These are phyloP conservation scores for Turritis glabra DNA, from an alignment of 345 rosid species.

Conservation along the genomic window DNA sequence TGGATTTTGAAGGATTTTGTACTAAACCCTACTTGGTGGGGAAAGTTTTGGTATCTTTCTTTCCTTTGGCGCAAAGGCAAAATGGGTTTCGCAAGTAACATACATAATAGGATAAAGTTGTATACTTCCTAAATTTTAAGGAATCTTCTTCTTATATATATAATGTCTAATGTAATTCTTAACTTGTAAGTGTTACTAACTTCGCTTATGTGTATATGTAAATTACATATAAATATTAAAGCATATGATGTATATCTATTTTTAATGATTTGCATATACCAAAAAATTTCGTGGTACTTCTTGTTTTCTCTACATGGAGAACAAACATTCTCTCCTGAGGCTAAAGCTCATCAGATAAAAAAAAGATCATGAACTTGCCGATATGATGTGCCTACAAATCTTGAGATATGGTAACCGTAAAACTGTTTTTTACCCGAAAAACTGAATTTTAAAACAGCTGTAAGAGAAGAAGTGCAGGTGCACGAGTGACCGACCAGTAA, in stretches of 20 bases:
- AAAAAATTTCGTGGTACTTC: constrained; percentile 21
- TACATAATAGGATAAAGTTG: constrained; percentile 13
- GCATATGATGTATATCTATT: background rate
- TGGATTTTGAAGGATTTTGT: constrained; percentile 35
- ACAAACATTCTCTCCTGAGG: constrained; percentile 17
- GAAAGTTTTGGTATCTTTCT: constrained; percentile 77
- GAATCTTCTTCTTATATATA: constrained; percentile 29
- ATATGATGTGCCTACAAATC: constrained; percentile 30
- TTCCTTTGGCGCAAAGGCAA: constrained; percentile 52
- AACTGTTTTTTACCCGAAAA: background rate
- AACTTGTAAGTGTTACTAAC: constrained; percentile 34
- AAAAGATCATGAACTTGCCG: constrained; percentile 18
- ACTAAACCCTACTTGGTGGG: constrained; percentile 44
- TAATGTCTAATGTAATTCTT: constrained; percentile 21
- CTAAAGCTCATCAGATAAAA: constrained; percentile 19
- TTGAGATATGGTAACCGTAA: background rate
- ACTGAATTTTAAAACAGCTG: constrained; percentile 1
- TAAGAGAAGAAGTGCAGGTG: background rate
- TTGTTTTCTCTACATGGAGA: constrained; percentile 28
- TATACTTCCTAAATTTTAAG: constrained; percentile 29
- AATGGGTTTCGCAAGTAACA: constrained; percentile 23
- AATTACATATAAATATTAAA: constrained; percentile 1
- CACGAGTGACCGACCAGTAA: background rate
- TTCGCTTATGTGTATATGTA: constrained; percentile 18
- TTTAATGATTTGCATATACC: constrained; percentile 22